Evolutionary conservation across 495 filamentous ascomycete species (phyloP), one percentile per base, ranked within the genome.

Genomic region (Parachaetomium inaequale): DNA sequence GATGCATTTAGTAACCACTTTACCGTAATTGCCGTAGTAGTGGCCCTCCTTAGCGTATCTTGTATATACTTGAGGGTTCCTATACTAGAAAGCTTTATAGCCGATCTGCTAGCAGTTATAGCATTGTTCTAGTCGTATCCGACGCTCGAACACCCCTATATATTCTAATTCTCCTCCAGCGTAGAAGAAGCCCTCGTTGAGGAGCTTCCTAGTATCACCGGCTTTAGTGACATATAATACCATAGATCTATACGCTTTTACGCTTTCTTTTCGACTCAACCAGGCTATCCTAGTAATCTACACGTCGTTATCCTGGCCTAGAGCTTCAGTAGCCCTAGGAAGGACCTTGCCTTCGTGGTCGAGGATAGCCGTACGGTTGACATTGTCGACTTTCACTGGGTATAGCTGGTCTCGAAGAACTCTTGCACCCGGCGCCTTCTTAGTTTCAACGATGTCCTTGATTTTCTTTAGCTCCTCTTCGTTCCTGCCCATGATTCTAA

Each of bases 391-490:
- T 40, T 53, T 60, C 47, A 60, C 46, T 42, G 47, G 58, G 58
- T 60, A 60, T 34, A 60, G n/a, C 58, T 59, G 57, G 31, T 59
- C 45, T 28, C 34, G 56, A 23, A 59, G 56, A 29, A 59, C 56
- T 49, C 42, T 49, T 17, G 28, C 43, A 36, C 56, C 56, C 43
- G 56, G 56, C 42, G 42, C 14, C 26, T 59, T 59, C 56, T 59
- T 59, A 1, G 56, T 28, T 49, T 59, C 56, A 14, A 59, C 8
- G 31, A 59, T 49, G 42, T 49, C 28, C 42, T 59, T 59, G 56
- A 59, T 49, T 17, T 49, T 59, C 56, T 59, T 59, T 5, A 49
- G 3, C 34, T 59, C 56, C 14, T 36, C 43, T 36, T 59, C 29
- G 56, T 59, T 59, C 28, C 56, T 59, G 6, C 56, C 42, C 1